Percentiles rank a stretch among this genome's conserved stretches.
Evolutionary conservation across 306 rosid species (phyloP).

Genomic region (Prunus mume): DNA sequence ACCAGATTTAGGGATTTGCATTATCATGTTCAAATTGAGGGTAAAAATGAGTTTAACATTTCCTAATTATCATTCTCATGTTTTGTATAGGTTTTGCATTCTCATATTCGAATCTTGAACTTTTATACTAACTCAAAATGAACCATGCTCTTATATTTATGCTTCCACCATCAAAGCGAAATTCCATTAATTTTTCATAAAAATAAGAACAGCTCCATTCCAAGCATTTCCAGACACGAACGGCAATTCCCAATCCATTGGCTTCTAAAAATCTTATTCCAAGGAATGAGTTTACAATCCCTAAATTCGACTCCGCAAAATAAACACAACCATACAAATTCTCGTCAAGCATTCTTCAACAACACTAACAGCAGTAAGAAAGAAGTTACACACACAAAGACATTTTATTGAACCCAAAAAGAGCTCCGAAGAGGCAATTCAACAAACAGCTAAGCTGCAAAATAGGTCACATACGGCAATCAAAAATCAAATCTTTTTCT

Average conservation of each 20-base stretch:
- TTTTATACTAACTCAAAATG: not conserved
- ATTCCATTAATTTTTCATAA: not conserved
- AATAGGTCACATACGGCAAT: not conserved
- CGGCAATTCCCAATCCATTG: not conserved
- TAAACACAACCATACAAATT: not conserved
- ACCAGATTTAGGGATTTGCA: not conserved
- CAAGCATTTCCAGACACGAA: not conserved
- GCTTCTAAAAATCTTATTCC: not conserved
- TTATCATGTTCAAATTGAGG: not conserved
- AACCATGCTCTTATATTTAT: not conserved
- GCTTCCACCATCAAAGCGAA: not conserved
- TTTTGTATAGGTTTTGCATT: too few relatives aligned
- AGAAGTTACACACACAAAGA: not conserved
- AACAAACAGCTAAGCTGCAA: not conserved
- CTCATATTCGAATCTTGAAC: not conserved
- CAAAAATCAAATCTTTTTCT: not conserved
- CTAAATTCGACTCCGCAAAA: not conserved
- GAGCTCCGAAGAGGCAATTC: not conserved
- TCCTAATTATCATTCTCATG: too few relatives aligned
- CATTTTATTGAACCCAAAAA: not conserved
- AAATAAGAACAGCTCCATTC: not conserved
- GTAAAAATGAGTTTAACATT: too few relatives aligned
- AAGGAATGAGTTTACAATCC: not conserved
- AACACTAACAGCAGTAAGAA: not conserved
- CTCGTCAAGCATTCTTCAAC: not conserved